phyloP scores from a whole-genome alignment of 345 rosid genomes.

The Hypericum androsaemum region DNA sequence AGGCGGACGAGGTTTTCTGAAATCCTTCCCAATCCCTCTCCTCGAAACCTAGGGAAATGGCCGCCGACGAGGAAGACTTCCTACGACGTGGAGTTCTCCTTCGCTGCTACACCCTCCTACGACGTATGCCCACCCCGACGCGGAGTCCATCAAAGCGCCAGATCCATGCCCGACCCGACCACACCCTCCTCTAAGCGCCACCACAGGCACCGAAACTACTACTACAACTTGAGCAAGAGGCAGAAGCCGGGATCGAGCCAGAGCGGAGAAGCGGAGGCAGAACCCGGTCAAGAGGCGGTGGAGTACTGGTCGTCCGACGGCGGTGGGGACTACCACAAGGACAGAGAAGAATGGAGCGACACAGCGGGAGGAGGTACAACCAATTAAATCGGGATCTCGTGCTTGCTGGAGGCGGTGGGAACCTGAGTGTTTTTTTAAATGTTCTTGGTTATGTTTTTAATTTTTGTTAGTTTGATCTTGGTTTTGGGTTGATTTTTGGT shows the following conservation, averaged over 20 bases:
- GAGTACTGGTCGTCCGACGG: not conserved
- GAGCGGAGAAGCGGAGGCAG: conserved; percentile 6
- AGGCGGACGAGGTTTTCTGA: too few species aligned
- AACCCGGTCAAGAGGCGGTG: not conserved
- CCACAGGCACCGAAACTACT: conserved; percentile 3
- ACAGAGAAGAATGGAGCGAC: conserved; percentile 92
- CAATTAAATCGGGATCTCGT: conserved; percentile 65
- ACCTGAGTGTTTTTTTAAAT: too few species aligned
- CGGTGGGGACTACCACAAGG: conserved; percentile 51
- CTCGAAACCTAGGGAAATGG: conserved; percentile 4
- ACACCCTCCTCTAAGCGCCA: conserved; percentile 23
- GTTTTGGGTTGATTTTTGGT: too few species aligned
- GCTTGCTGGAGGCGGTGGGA: too few species aligned
- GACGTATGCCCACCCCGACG: conserved; percentile 7
- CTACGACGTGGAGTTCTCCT: conserved; percentile 11
- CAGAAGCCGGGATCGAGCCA: conserved; percentile 4
- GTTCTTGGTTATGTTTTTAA: too few species aligned
- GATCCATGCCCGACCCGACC: conserved; percentile 11
- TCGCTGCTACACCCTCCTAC: conserved; percentile 5
- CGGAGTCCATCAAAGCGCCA: conserved; percentile 12
- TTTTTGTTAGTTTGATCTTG: too few species aligned
- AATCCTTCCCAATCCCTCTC: not conserved
- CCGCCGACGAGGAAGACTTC: conserved; percentile 11
- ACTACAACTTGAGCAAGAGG: conserved; percentile 12
- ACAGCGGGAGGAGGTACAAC: conserved; percentile 66